A percentile compares a stretch with the other conserved stretches of the same genome.
Conservation (phyloP, 108 stramenopile genomes). For the Fragilariopsis cylindrus region DNA sequence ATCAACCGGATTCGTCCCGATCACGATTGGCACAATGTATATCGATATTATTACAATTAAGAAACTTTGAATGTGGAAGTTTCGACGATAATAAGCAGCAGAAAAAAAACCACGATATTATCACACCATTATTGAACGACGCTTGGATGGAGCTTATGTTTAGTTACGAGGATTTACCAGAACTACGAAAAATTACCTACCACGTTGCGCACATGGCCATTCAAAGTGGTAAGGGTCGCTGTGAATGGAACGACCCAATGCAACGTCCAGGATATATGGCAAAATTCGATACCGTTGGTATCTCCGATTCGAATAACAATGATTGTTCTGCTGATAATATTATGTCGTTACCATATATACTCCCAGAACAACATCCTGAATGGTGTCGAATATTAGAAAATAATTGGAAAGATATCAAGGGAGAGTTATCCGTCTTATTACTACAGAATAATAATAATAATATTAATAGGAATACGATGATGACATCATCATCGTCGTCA, state of each 20-base stretch:
- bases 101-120: background rate
- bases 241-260: slow-evolving; percentile 53
- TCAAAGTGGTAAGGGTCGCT: slow-evolving; percentile 18
- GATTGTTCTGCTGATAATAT: background rate
- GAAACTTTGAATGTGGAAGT: background rate
- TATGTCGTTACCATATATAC: slow-evolving; percentile 8
- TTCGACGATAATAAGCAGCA: slow-evolving; percentile 8
- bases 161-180: slow-evolving; percentile 47
- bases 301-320: background rate
- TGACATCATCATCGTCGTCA: background rate
- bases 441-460: too few species aligned
- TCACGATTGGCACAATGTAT: slow-evolving; percentile 45
- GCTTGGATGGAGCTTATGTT: slow-evolving; percentile 68
- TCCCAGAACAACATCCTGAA: slow-evolving; percentile 41
- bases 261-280: slow-evolving; percentile 73
- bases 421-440: slow-evolving; percentile 35
- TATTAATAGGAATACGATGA: background rate
- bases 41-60: slow-evolving; percentile 29
- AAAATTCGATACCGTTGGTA: background rate
- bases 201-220: slow-evolving; percentile 60
- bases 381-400: slow-evolving; percentile 61
- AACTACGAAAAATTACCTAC: slow-evolving; percentile 35
- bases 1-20: slow-evolving; percentile 37
- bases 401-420: slow-evolving; percentile 43
- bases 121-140: slow-evolving; percentile 33